These are phyloP conservation scores for Barnettozyma salicaria DNA, from an alignment of 805 yeast species.

Conservation along the genomic window DNA sequence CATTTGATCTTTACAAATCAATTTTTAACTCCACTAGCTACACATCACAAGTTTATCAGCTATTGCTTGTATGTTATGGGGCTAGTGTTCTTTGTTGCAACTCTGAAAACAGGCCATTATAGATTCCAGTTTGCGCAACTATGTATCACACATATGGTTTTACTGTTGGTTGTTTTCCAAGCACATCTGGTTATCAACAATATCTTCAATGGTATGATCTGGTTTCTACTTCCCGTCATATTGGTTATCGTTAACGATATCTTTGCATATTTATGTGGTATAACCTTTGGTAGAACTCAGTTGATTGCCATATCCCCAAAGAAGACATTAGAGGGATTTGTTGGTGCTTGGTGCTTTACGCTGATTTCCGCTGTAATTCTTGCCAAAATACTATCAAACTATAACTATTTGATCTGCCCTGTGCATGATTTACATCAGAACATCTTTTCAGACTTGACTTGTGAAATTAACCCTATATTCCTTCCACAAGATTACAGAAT, in stretches of 20 bases:
- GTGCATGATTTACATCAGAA: conserved; percentile 59
- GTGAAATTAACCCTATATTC: conserved; percentile 89
- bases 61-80: conserved; percentile 84
- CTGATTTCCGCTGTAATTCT: conserved; percentile 64
- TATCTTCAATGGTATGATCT: conserved; percentile 82
- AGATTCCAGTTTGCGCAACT: conserved; percentile 92
- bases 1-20: conserved; percentile 46
- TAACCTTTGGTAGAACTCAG: conserved; percentile 90
- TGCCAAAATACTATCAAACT: conserved; percentile 56
- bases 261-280: conserved; percentile 95
- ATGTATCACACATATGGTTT: conserved; percentile 90
- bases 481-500: conserved; percentile 70
- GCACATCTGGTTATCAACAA: conserved; percentile 89
- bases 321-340: conserved; percentile 94
- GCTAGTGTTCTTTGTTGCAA: conserved; percentile 82
- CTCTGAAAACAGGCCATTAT: conserved; percentile 82
- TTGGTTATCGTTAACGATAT: conserved; percentile 92
- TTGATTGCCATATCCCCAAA: conserved; percentile 92
- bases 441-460: conserved; percentile 55
- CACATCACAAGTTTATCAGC: conserved; percentile 78
- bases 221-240: conserved; percentile 91
- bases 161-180: conserved; percentile 85
- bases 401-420: conserved; percentile 83
- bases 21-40: conserved; percentile 50
- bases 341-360: conserved; percentile 97